Conservation (phyloP, 2,329 filamentous ascomycete genomes). For the Venturia nashicola region DNA sequence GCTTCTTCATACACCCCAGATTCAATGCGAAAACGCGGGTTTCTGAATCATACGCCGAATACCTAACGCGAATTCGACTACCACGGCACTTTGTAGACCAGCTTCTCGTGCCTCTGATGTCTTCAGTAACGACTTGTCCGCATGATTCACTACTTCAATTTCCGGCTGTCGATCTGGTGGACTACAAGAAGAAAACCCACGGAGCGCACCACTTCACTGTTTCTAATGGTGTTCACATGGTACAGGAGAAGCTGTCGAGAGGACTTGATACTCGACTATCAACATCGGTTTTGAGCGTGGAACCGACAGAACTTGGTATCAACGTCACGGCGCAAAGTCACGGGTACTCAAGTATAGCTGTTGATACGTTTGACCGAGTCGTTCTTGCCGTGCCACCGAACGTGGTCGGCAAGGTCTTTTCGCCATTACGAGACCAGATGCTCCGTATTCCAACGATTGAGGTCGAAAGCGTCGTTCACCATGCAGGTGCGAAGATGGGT, state of each 20-base stretch:
- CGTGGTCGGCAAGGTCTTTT: slow-evolving; percentile 37
- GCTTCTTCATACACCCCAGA: slow-evolving; percentile 33
- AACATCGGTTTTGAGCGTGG: slow-evolving; percentile 26
- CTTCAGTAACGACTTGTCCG: slow-evolving; percentile 42
- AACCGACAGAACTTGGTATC: slow-evolving; percentile 17
- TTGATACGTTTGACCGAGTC: slow-evolving; percentile 37
- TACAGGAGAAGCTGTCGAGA: slow-evolving; percentile 33
- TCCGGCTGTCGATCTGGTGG: slow-evolving; percentile 40
- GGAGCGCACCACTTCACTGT: slow-evolving; percentile 40
- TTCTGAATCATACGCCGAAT: slow-evolving; percentile 36
- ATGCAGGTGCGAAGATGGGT: slow-evolving; percentile 14
- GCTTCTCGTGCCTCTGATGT: slow-evolving; percentile 44
- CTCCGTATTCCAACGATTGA: slow-evolving; percentile 34
- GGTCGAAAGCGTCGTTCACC: slow-evolving; percentile 38
- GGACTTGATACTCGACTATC: slow-evolving; percentile 32
- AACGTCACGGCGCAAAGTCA: slow-evolving; percentile 23
- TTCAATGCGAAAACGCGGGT: slow-evolving; percentile 10
- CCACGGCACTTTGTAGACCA: slow-evolving; percentile 34
- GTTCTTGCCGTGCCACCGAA: slow-evolving; percentile 44
- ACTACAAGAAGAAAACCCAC: slow-evolving; percentile 37
- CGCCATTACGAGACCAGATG: slow-evolving; percentile 27
- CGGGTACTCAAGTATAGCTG: neutral
- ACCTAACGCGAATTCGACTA: slow-evolving; percentile 37
- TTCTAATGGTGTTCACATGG: slow-evolving; percentile 35
- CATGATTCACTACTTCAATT: slow-evolving; percentile 38